A percentile compares a stretch with the other conserved stretches of the same genome.
These are phyloP conservation scores for Hymenoscyphus albidus DNA, from an alignment of 2,329 filamentous ascomycete species.

Conservation along the genomic window DNA sequence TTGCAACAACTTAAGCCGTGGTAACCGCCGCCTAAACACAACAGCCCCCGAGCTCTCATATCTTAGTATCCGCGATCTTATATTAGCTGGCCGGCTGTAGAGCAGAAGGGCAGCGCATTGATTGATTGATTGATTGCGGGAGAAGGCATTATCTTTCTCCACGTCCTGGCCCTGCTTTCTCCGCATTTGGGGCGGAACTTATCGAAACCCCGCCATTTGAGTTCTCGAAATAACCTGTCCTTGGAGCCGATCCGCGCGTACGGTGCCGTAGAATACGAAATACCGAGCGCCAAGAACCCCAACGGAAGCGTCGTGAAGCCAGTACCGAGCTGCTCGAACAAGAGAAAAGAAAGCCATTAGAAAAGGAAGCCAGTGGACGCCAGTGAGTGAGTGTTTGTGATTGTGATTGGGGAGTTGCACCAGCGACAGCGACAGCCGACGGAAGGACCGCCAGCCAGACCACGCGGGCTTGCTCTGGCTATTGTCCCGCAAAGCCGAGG, in stretches of 20 bases:
- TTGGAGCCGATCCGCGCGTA: neutral
- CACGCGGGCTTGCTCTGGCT: neutral
- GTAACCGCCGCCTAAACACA: conserved; percentile 22
- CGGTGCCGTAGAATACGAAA: neutral
- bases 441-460: neutral
- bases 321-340: neutral
- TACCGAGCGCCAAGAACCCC: neutral
- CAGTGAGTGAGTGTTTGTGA: too few relatives aligned
- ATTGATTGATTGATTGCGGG: conserved; percentile 19
- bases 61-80: conserved; percentile 8
- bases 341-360: neutral
- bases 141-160: conserved; percentile 16
- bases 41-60: neutral
- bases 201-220: conserved; percentile 19
- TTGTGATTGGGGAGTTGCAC: neutral
- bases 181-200: conserved; percentile 17
- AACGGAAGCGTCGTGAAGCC: neutral
- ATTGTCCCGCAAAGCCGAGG: conserved; percentile 1
- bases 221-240: conserved; percentile 17
- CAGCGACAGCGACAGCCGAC: neutral
- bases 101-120: conserved; percentile 1
- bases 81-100: neutral
- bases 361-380: too few relatives aligned
- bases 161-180: conserved; percentile 16
- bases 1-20: conserved; percentile 6